These are phyloP conservation scores for Angomonas desouzai DNA, from an alignment of 208 protist genomes.

Conservation along the genomic window DNA sequence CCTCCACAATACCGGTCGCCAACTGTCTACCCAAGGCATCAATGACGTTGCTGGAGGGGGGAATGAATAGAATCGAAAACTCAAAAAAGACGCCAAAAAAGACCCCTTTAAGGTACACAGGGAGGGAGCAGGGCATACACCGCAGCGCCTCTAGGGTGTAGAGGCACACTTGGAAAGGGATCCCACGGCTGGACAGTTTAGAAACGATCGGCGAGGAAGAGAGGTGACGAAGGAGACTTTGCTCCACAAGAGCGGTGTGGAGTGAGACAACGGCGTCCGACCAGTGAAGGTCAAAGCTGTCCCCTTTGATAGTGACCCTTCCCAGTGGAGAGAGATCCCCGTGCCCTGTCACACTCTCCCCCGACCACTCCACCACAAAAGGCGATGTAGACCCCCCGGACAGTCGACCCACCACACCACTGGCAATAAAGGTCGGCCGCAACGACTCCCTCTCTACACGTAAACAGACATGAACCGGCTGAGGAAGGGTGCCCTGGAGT, in stretches of 20 bases:
- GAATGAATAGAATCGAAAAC: slow-evolving; percentile 17
- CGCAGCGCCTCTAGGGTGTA: slow-evolving; percentile 33
- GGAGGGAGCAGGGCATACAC: slow-evolving; percentile 24
- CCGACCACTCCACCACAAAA: background rate
- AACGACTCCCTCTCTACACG: background rate
- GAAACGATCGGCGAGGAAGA: slow-evolving; percentile 31
- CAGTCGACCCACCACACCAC: background rate
- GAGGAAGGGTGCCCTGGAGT: background rate
- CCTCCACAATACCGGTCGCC: slow-evolving; percentile 57
- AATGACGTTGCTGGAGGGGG: slow-evolving; percentile 11
- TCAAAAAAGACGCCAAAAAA: slow-evolving; percentile 77
- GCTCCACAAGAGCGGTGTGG: background rate
- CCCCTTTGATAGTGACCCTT: background rate
- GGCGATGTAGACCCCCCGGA: background rate
- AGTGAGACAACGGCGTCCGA: background rate
- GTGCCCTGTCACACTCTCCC: background rate
- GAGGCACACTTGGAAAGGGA: slow-evolving; percentile 37
- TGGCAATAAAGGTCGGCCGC: background rate
- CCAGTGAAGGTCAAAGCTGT: background rate
- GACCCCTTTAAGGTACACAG: slow-evolving; percentile 32
- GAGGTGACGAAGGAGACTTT: background rate
- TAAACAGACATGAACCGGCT: background rate
- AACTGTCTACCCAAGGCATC: slow-evolving; percentile 23
- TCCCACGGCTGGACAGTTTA: background rate
- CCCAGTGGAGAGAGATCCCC: background rate